A percentile compares a stretch with the other conserved stretches of the same genome.
Conservation (phyloP, 2,329 filamentous ascomycete genomes). For the Huntiella savannae region DNA sequence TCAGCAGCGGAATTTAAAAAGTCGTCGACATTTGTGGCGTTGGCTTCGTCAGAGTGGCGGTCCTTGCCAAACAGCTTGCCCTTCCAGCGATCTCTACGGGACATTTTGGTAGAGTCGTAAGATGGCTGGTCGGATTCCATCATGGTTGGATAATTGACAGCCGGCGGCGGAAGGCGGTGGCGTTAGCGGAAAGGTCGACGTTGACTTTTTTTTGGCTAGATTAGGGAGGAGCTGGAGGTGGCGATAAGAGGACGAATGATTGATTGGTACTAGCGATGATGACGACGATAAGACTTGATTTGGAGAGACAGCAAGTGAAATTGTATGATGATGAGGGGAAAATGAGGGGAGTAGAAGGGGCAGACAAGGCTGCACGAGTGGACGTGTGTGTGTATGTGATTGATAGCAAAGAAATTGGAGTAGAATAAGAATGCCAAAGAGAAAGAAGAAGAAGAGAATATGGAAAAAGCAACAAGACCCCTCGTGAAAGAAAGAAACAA, state of each 20-base stretch:
- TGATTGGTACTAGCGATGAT: no score
- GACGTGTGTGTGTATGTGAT: no score
- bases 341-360: no score
- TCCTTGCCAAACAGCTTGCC: slow-evolving; percentile 39
- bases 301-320: no score
- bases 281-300: no score
- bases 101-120: slow-evolving; percentile 29
- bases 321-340: no score
- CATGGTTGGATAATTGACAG: slow-evolving; percentile 1
- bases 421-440: not conserved
- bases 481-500: not conserved
- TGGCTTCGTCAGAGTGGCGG: slow-evolving; percentile 19
- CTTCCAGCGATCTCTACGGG: slow-evolving; percentile 38
- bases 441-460: slow-evolving; percentile 2
- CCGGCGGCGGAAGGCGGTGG: not conserved
- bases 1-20: slow-evolving; percentile 38
- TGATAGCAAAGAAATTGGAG: no score
- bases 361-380: no score
- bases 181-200: not conserved
- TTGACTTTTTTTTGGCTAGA: no score
- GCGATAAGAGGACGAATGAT: no score
- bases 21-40: slow-evolving; percentile 32
- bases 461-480: not conserved
- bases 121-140: slow-evolving; percentile 11
- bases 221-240: no score